Base-by-base conservation (phyloP, 495 filamentous ascomycete species). In the Penicillium bovifimosum region DNA sequence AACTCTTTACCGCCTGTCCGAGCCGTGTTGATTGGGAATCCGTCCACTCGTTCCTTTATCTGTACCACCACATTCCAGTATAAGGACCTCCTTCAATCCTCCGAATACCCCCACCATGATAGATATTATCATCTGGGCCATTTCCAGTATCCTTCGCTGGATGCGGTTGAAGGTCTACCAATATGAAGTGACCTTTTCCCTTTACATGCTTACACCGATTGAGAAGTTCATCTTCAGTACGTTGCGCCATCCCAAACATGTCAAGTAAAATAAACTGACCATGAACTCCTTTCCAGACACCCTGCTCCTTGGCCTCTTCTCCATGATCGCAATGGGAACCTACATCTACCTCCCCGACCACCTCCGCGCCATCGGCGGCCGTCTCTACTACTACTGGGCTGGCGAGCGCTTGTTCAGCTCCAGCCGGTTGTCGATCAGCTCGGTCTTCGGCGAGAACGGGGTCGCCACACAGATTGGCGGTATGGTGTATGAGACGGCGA, bases 341-440 rank as follows among this genome's bases (percentile, higher is more conserved):
- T 86, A 86, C 38, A 81, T 97, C 53, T 98, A 98, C 75, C 86
- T 98, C 16, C 93, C 93, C 17, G 84, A 92, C 53, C 93, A 97
- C 68, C 67, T 97, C 60, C 73, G 81, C 55, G 80, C 82, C 55
- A 84, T 98, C 60, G 78, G 86, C 58, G 78, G 79, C 60, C 85
- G 92, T 62, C 81, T 90, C 26, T 95, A 90, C 83, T 98, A 96
- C 74, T 98, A 98, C 78, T 90, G 89, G 60, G 84, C 81, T 52
- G 90, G 90, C 44, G 90, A 91, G 56, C 68, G 72, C 9, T 63
- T 72, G n/a, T 71, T 76, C 54, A 74, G 73, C 45, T 60, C 70
- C 13, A 41, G 53, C 16, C 61, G 62, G 10, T 55, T 76, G 8
- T 58, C 56, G 13, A 63, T 72, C 44, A 71, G 61, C 40, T 71